Evolutionary conservation across 352 stramenopile species (phyloP), one percentile per base, ranked within the genome.

Genomic region (Phytophthora palmivora): DNA sequence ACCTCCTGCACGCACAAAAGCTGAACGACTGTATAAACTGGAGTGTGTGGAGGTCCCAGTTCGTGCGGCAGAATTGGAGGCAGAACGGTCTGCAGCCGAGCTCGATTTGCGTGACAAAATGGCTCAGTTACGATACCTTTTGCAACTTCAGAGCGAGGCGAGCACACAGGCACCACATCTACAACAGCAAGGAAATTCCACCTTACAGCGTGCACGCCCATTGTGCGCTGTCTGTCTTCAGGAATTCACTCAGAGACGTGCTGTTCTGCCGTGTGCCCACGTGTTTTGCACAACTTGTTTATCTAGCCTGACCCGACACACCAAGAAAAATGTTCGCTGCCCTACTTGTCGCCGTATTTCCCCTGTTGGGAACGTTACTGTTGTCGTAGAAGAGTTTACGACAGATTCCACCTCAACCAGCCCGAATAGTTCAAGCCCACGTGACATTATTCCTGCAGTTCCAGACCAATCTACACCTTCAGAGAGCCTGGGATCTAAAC

Each of bases 191-290:
- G 58, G 41, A 16, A 16, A 28, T 5, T 48, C 28, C 36, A 33
- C 24, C 10, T 15, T 19, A 44, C 24, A 33, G 56, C 48, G 22
- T 44, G 63, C 24, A 36, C 78, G 22, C 67, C 26, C 50, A 16
- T 19, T 57, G 39, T 97, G 90, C 48, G 74, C 78, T 3, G 76
- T 98, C 18, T 98, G 91, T 61, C 72, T 96, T 2, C 78, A 92
- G 38, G 52, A 73, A 28, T 83, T 97, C 44, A 58, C 72, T 2
- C 66, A 73, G 15, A 79, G 87, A 18, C 75, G 82, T 32, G 81
- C 82, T 15, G 76, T 98, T 60, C 68, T 98, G 1, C 60, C 67
- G 21, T 98, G 94, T 58, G 94, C 91, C 0, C 94, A 98, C 72
- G 81, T 65, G 0, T 96, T 97, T 28, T 93, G 84, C 57, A 63